Conservation (phyloP, 176 grass and related monocot genomes). For the Luzula sylvatica region DNA sequence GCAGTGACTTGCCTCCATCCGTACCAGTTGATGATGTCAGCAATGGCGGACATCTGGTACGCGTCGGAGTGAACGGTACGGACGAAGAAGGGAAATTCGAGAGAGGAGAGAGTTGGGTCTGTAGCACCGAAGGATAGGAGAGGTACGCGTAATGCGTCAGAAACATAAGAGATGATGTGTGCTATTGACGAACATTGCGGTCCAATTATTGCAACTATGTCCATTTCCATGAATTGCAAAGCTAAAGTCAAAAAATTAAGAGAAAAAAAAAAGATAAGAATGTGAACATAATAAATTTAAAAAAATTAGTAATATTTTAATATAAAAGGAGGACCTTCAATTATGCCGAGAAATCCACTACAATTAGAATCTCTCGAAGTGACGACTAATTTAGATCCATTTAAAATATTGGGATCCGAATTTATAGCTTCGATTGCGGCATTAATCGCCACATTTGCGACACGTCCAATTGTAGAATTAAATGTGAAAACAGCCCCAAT, state of each 20-base stretch:
- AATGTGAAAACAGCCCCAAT: conserved; percentile 61
- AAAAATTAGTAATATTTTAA: neutral
- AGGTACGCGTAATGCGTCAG: conserved; percentile 78
- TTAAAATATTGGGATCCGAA: conserved; percentile 57
- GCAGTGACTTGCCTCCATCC: conserved; percentile 75
- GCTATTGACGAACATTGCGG: conserved; percentile 79
- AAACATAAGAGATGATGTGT: conserved; percentile 67
- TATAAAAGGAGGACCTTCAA: conserved; percentile 65
- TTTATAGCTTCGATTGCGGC: conserved; percentile 82
- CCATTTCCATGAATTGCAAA: conserved; percentile 79
- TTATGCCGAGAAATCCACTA: conserved; percentile 70
- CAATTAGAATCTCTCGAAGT: conserved; percentile 52
- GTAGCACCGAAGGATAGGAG: conserved; percentile 66
- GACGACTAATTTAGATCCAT: conserved; percentile 52
- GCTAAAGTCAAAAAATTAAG: conserved; percentile 23
- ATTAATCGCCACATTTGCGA: conserved; percentile 46
- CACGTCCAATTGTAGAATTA: conserved; percentile 70
- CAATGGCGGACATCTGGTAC: conserved; percentile 80
- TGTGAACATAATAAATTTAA: neutral
- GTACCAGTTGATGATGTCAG: conserved; percentile 67
- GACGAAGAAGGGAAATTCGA: conserved; percentile 80
- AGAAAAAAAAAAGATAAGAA: conserved; percentile 1
- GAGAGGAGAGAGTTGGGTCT: conserved; percentile 70
- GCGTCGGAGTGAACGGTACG: conserved; percentile 64
- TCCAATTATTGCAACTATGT: conserved; percentile 79